phyloP scores from a whole-genome alignment of 108 stramenopile species.

The Epipyxis sp. region DNA sequence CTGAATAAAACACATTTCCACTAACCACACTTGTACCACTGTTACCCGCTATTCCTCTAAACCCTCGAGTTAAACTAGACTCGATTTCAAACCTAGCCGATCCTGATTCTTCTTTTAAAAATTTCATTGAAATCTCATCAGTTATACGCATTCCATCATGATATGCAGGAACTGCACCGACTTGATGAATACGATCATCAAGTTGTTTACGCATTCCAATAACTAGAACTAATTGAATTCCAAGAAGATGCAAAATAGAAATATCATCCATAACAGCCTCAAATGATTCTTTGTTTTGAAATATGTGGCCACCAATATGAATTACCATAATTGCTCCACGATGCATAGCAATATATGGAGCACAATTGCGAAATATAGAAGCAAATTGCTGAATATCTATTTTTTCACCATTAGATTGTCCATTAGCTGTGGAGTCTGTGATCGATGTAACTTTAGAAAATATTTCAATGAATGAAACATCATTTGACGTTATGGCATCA shows the following conservation, averaged over 20 bases:
- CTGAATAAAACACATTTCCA: conserved; percentile 55
- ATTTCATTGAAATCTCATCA: neutral
- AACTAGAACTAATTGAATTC: conserved; percentile 79
- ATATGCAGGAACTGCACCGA: conserved; percentile 57
- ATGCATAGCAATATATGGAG: conserved; percentile 90
- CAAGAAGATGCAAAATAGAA: conserved; percentile 79
- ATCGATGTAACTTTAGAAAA: no score
- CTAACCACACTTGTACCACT: conserved; percentile 63
- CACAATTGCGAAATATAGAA: conserved; percentile 83
- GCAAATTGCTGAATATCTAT: no score
- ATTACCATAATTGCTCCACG: conserved; percentile 75
- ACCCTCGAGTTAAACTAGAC: conserved; percentile 70
- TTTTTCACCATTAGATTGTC: no score
- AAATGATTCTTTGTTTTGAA: conserved; percentile 60
- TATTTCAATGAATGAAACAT: no score
- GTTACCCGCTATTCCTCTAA: conserved; percentile 2
- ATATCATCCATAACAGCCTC: conserved; percentile 83
- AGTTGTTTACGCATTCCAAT: conserved; percentile 63
- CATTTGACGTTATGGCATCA: no score
- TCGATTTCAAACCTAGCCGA: conserved; percentile 92
- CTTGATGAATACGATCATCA: conserved; percentile 41
- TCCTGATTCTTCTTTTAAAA: conserved; percentile 80
- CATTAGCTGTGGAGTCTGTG: no score
- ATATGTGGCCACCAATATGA: conserved; percentile 80
- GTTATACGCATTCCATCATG: conserved; percentile 43